Evolutionary conservation across 108 stramenopile species (phyloP).

Genomic region (Phaeodactylum tricornutum): DNA sequence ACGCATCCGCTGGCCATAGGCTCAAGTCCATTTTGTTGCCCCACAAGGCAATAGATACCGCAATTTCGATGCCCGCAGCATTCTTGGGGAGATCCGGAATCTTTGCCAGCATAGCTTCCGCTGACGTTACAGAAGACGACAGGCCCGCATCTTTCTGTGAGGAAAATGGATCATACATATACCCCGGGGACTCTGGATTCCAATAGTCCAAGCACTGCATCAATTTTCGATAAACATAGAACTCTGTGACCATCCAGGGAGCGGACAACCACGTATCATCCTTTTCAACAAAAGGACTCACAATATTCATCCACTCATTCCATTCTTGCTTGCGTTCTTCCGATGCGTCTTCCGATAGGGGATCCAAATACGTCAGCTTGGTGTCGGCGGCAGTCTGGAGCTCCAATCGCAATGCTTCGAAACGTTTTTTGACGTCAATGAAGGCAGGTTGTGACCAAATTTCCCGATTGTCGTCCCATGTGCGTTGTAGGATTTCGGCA

Average conservation of each 20-base stretch:
- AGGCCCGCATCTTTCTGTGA: constrained; percentile 72
- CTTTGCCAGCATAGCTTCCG: constrained; percentile 64
- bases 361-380: constrained; percentile 45
- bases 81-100: constrained; percentile 36
- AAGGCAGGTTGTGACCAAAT: constrained; percentile 45
- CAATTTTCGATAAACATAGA: constrained; percentile 88
- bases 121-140: constrained; percentile 44
- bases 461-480: constrained; percentile 76
- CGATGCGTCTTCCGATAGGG: constrained; percentile 39
- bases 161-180: constrained; percentile 82
- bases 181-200: constrained; percentile 51
- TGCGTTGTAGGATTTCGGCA: constrained; percentile 84
- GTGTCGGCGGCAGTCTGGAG: constrained; percentile 50
- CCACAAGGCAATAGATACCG: constrained; percentile 79
- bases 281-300: constrained; percentile 55
- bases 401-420: constrained; percentile 62
- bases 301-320: constrained; percentile 73
- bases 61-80: constrained; percentile 43
- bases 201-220: constrained; percentile 79
- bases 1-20: constrained; percentile 86
- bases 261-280: constrained; percentile 85
- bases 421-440: constrained; percentile 31
- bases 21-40: constrained; percentile 95
- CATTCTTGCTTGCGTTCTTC: constrained; percentile 21
- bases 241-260: constrained; percentile 94